Evolutionary conservation across 1,284 basidiomycete genomes (phyloP).

Genomic region (Earliella scabrosa): DNA sequence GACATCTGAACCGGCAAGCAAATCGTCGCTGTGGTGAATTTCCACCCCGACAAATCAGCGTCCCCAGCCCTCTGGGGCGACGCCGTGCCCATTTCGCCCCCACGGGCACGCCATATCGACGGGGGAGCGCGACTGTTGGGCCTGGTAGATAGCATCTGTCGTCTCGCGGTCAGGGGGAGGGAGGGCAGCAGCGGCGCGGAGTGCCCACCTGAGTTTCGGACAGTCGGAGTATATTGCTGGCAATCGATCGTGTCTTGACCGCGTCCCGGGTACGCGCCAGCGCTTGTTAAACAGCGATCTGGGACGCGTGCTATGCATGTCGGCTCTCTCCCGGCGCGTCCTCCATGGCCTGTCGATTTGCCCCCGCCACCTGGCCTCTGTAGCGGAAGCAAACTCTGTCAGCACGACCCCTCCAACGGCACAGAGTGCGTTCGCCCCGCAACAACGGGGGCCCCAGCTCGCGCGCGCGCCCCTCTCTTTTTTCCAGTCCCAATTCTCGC

Average conservation of each 20-base stretch:
- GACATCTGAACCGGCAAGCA: slow-evolving; percentile 8
- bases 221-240: slow-evolving; percentile 27
- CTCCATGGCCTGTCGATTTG: slow-evolving; percentile 22
- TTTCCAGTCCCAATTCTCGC: slow-evolving; percentile 17
- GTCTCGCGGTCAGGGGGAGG: not conserved
- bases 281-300: slow-evolving; percentile 22
- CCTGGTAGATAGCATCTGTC: not conserved
- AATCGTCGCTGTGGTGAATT: slow-evolving; percentile 25
- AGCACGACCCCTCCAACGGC: slow-evolving; percentile 32
- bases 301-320: slow-evolving; percentile 23
- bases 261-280: slow-evolving; percentile 12
- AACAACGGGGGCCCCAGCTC: slow-evolving; percentile 24
- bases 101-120: not conserved
- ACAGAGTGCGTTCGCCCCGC: slow-evolving; percentile 27
- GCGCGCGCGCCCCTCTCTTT: slow-evolving; percentile 26
- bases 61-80: slow-evolving; percentile 2
- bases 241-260: slow-evolving; percentile 27
- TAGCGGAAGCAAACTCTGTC: slow-evolving; percentile 44
- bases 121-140: not conserved
- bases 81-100: slow-evolving; percentile 3
- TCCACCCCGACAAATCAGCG: slow-evolving; percentile 25
- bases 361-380: slow-evolving; percentile 24
- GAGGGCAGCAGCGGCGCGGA: slow-evolving; percentile 3
- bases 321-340: slow-evolving; percentile 25
- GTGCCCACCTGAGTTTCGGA: slow-evolving; percentile 19